Evolutionary conservation across 768 basidiomycete species (phyloP).

Genomic region (Termitomyces titanicus): DNA sequence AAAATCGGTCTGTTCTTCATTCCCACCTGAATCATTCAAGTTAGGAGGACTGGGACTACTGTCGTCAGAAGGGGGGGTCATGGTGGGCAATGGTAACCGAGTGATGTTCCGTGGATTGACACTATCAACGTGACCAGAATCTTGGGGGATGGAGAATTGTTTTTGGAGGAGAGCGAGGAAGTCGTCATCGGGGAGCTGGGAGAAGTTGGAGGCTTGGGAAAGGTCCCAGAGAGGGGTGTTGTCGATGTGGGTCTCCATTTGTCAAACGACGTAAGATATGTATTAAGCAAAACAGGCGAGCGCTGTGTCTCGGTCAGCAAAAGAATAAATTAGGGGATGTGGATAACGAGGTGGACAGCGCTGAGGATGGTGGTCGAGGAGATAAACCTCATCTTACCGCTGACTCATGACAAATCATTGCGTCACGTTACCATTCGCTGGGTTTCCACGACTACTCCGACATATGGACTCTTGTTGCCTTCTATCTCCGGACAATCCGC

Average conservation of each 20-base stretch:
- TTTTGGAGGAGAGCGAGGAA: constrained; percentile 76
- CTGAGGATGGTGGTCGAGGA: constrained; percentile 11
- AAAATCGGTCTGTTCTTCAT: constrained; percentile 41
- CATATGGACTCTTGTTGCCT: not conserved
- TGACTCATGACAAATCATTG: constrained; percentile 17
- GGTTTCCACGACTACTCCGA: constrained; percentile 7
- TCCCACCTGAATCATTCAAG: constrained; percentile 27
- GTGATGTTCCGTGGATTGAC: constrained; percentile 62
- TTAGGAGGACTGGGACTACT: constrained; percentile 77
- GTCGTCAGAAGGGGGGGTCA: constrained; percentile 68
- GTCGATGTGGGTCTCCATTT: constrained; percentile 51
- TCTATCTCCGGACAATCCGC: constrained; percentile 13
- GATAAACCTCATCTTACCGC: constrained; percentile 16
- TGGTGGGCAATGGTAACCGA: constrained; percentile 43
- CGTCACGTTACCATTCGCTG: constrained; percentile 10
- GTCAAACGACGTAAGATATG: not conserved
- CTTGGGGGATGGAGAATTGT: constrained; percentile 42
- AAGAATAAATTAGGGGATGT: not conserved
- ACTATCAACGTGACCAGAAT: constrained; percentile 31
- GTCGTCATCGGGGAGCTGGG: constrained; percentile 69
- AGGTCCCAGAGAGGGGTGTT: constrained; percentile 65
- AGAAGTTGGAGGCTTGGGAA: constrained; percentile 52
- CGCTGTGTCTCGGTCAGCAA: constrained; percentile 4
- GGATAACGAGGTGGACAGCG: not conserved
- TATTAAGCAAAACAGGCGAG: not conserved